These are phyloP conservation scores for Venturia pyrina DNA, from an alignment of 2,329 filamentous ascomycete species.

Conservation along the genomic window DNA sequence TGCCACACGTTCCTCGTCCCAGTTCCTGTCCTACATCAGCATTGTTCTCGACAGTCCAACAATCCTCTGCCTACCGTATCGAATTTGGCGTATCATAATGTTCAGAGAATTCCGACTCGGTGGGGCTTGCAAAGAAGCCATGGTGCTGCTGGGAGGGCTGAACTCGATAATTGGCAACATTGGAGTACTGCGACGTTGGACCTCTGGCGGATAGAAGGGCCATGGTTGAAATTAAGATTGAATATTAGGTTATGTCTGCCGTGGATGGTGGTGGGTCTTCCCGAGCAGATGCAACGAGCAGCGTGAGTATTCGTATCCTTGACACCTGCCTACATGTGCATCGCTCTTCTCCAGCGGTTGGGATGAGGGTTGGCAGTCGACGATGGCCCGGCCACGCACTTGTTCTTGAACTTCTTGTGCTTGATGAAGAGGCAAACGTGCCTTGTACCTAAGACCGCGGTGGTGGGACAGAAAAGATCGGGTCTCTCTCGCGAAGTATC, in stretches of 20 bases:
- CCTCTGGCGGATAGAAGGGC: constrained; percentile 14
- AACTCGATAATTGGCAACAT: constrained; percentile 21
- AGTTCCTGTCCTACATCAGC: constrained; percentile 39
- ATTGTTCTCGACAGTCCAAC: not conserved
- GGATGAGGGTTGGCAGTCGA: not conserved
- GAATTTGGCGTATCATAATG: constrained; percentile 59
- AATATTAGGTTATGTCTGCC: not conserved
- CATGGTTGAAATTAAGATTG: constrained; percentile 8
- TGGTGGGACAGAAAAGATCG: constrained; percentile 1
- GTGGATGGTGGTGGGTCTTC: not conserved
- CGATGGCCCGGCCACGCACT: not conserved
- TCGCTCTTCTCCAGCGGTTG: not conserved
- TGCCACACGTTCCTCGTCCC: constrained; percentile 85
- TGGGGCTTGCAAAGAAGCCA: constrained; percentile 63
- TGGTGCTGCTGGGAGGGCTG: constrained; percentile 34
- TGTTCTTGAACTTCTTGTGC: not conserved
- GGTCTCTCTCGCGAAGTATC: not conserved
- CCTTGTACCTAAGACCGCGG: not conserved
- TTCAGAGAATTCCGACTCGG: constrained; percentile 87
- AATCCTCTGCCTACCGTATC: constrained; percentile 26
- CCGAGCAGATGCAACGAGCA: not conserved
- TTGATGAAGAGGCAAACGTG: not conserved
- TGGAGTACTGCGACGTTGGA: constrained; percentile 7
- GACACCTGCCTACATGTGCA: not conserved
- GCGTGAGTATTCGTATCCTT: not conserved